These are phyloP conservation scores for Trypanosoma cruzi DNA, from an alignment of 208 protist species.

Conservation along the genomic window DNA sequence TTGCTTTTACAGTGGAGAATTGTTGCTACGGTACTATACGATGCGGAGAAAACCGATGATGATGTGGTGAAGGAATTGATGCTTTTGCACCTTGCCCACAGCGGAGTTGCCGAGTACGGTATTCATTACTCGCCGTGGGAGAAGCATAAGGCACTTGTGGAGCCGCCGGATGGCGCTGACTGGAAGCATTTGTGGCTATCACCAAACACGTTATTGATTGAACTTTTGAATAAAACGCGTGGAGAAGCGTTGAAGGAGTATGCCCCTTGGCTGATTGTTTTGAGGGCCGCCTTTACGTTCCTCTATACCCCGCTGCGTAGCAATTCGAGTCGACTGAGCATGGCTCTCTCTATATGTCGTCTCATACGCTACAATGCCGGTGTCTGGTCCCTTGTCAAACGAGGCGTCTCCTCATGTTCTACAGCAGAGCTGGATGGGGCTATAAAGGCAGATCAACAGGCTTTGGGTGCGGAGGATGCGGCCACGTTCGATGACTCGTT, in stretches of 20 bases:
- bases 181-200: conserved; percentile 27
- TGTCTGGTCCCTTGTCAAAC: conserved; percentile 32
- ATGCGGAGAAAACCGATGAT: conserved; percentile 30
- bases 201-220: conserved; percentile 21
- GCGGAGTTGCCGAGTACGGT: conserved; percentile 21
- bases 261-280: conserved; percentile 32
- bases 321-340: conserved; percentile 2
- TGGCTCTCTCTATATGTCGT: conserved; percentile 25
- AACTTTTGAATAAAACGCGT: conserved; percentile 13
- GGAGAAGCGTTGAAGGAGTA: conserved; percentile 17
- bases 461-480: neutral
- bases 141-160: conserved; percentile 9
- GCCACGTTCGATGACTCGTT: conserved; percentile 1
- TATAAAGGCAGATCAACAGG: conserved; percentile 4
- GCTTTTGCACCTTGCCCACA: conserved; percentile 25
- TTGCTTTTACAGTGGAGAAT: conserved; percentile 33
- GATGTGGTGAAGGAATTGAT: conserved; percentile 26
- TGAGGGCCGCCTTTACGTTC: conserved; percentile 23
- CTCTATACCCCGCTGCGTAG: conserved; percentile 8
- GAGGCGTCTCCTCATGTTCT: conserved; percentile 15
- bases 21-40: conserved; percentile 13
- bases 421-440: conserved; percentile 19
- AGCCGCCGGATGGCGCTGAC: conserved; percentile 9
- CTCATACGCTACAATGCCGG: conserved; percentile 22
- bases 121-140: conserved; percentile 19